Conservation (phyloP, 2,329 filamentous ascomycete species). For the Fusarium nisikadoi region DNA sequence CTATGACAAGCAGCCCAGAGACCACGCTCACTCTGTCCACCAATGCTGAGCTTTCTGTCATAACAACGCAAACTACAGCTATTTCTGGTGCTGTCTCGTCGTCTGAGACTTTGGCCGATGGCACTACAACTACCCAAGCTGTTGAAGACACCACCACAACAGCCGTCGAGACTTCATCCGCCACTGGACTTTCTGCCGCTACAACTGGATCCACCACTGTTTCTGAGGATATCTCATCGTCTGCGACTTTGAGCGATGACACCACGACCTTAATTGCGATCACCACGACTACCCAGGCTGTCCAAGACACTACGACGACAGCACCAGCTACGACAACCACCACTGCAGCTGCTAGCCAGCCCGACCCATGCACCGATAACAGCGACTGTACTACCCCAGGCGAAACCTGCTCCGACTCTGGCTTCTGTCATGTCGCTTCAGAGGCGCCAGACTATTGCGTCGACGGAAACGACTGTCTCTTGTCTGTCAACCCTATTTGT, state of each 20-base stretch:
- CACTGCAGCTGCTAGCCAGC: neutral
- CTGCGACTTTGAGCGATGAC: neutral
- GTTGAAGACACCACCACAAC: neutral
- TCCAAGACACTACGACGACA: neutral
- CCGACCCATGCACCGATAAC: neutral
- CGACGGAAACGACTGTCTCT: neutral
- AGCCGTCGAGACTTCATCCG: neutral
- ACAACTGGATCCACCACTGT: neutral
- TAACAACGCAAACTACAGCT: neutral
- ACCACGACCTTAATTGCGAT: neutral
- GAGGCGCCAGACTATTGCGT: accelerated
- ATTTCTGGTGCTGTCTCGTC: neutral
- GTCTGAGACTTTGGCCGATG: neutral
- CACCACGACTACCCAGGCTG: neutral
- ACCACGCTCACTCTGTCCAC: neutral
- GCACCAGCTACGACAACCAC: neutral
- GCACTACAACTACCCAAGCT: neutral
- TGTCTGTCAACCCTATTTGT: neutral
- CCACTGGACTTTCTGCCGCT: neutral
- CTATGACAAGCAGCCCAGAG: neutral
- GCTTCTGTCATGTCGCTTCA: neutral
- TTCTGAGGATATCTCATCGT: neutral
- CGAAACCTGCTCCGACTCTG: neutral
- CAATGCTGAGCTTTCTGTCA: neutral
- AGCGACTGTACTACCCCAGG: neutral